phyloP scores from a whole-genome alignment of 257 asterid genomes.

The Solanum lignicaule region DNA sequence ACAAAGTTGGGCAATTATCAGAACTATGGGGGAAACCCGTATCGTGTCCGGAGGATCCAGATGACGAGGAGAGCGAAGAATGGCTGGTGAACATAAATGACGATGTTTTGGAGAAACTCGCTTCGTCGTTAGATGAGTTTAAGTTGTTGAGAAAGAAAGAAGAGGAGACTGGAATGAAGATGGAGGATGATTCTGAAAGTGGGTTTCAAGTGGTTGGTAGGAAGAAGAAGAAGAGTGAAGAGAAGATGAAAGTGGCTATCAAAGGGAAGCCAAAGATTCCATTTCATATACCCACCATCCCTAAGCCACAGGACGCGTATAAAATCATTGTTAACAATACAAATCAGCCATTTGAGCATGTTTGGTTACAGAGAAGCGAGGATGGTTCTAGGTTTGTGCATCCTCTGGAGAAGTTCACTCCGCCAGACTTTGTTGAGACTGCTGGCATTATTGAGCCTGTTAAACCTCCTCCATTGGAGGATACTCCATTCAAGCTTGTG shows the following conservation, averaged over 20 bases:
- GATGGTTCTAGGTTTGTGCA: conserved; percentile 60
- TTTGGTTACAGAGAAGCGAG: conserved; percentile 75
- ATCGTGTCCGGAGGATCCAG: conserved; percentile 44
- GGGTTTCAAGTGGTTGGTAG: conserved; percentile 69
- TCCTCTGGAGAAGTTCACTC: conserved; percentile 65
- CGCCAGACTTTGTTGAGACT: conserved; percentile 62
- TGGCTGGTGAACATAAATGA: conserved; percentile 77
- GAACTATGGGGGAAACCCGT: conserved; percentile 40
- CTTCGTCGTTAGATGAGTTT: conserved; percentile 65
- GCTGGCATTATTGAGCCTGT: conserved; percentile 31
- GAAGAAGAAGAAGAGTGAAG: conserved; percentile 32
- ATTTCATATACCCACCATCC: conserved; percentile 62
- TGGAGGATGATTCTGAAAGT: conserved; percentile 20
- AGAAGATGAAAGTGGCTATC: conserved; percentile 52
- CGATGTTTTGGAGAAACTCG: conserved; percentile 58
- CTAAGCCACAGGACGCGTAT: conserved; percentile 74
- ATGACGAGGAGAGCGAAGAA: conserved; percentile 38
- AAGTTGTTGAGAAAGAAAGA: conserved; percentile 33
- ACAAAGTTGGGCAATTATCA: conserved; percentile 45
- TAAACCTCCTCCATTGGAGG: conserved; percentile 62
- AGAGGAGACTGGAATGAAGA: conserved; percentile 52
- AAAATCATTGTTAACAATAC: conserved; percentile 71
- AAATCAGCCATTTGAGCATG: conserved; percentile 83
- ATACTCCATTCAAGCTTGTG: conserved; percentile 68
- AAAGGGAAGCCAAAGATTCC: conserved; percentile 73